A percentile compares a stretch with the other conserved stretches of the same genome.
Evolutionary conservation across 768 basidiomycete species (phyloP).

Genomic region (Lyophyllum shimeji): DNA sequence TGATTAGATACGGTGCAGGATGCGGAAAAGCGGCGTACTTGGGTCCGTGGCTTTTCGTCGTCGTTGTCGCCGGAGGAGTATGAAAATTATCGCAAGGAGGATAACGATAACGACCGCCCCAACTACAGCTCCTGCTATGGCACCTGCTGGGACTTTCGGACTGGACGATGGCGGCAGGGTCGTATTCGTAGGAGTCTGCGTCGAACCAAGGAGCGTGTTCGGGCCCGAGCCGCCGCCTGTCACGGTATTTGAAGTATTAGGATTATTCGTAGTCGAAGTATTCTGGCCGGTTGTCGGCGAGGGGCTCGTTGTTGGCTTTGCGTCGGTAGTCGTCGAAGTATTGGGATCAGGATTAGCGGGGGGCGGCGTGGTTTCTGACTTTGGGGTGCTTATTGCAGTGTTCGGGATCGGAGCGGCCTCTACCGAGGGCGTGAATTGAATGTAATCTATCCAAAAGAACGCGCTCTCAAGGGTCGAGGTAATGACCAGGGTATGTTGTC

Average conservation of each 20-base stretch:
- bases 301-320: too few species aligned
- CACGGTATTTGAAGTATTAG: neutral
- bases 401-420: neutral
- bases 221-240: neutral
- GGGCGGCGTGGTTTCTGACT: neutral
- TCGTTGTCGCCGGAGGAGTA: neutral
- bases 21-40: too few species aligned
- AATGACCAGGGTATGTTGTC: slow-evolving; percentile 20
- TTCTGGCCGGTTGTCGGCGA: too few species aligned
- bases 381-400: neutral
- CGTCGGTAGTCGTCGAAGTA: neutral
- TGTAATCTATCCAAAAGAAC: slow-evolving; percentile 16
- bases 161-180: neutral
- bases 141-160: neutral
- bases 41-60: neutral
- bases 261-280: neutral
- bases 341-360: neutral
- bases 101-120: neutral
- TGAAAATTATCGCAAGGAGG: neutral
- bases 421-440: slow-evolving; percentile 1
- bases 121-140: neutral
- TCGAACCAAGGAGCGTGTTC: neutral
- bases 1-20: too few species aligned
- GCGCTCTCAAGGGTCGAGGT: slow-evolving; percentile 14
- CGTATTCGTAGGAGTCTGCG: neutral